These are phyloP conservation scores for Boletellus sp. DNA, from an alignment of 768 basidiomycete genomes.

Conservation along the genomic window DNA sequence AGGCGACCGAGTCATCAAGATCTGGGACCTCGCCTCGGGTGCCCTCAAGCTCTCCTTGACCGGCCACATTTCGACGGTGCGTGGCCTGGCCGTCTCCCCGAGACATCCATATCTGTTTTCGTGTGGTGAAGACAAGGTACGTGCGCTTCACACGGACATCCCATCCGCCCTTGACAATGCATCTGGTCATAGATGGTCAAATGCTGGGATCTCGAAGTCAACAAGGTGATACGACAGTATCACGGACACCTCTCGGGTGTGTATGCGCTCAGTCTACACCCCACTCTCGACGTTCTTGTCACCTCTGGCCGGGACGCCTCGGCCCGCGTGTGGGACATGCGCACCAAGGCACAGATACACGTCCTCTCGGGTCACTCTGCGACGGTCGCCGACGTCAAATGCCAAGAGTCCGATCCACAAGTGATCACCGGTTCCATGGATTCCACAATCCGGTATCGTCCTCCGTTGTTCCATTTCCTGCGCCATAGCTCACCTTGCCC, in stretches of 20 bases:
- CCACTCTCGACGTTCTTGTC: slow-evolving; percentile 92
- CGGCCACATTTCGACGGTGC: slow-evolving; percentile 95
- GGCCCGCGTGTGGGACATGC: slow-evolving; percentile 99
- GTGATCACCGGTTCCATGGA: slow-evolving; percentile 99
- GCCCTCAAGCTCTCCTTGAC: slow-evolving; percentile 95
- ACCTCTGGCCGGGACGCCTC: slow-evolving; percentile 96
- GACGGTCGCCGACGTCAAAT: slow-evolving; percentile 93
- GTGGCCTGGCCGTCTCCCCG: slow-evolving; percentile 88
- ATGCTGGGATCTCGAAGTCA: slow-evolving; percentile 98
- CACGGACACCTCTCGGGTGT: slow-evolving; percentile 98
- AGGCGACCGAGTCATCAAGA: slow-evolving; percentile 96
- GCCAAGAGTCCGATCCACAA: slow-evolving; percentile 96
- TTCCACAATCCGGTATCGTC: slow-evolving; percentile 78
- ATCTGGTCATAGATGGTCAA: slow-evolving; percentile 82
- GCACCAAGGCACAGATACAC: slow-evolving; percentile 94
- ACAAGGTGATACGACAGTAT: slow-evolving; percentile 98
- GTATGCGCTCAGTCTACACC: slow-evolving; percentile 90
- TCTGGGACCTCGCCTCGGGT: slow-evolving; percentile 98
- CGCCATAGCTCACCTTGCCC: neutral
- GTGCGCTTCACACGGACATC: slow-evolving; percentile 9
- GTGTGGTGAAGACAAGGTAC: slow-evolving; percentile 95
- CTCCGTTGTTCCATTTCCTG: neutral
- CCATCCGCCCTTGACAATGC: neutral
- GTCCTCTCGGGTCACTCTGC: slow-evolving; percentile 91
- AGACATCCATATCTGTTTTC: slow-evolving; percentile 97